These are phyloP conservation scores for Thamnidium elegans DNA, from an alignment of 192 early-diverging fungal genomes.

Conservation along the genomic window DNA sequence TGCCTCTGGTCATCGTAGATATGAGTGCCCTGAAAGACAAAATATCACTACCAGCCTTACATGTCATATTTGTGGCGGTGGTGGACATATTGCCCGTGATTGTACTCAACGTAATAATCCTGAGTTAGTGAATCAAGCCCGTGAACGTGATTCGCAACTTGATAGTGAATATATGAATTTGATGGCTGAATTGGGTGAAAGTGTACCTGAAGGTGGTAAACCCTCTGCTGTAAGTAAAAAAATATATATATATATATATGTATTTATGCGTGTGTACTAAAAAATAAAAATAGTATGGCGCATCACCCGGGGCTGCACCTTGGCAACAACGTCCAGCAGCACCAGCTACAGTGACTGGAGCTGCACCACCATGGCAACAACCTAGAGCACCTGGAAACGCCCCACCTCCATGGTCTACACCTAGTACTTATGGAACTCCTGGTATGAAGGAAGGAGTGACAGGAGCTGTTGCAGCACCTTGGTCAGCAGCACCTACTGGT, in stretches of 20 bases:
- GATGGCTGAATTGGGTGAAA: slow-evolving; percentile 92
- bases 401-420: slow-evolving; percentile 18
- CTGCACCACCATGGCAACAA: slow-evolving; percentile 41
- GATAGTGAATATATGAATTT: slow-evolving; percentile 88
- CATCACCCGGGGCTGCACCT: slow-evolving; percentile 24
- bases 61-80: slow-evolving; percentile 86
- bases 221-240: not conserved
- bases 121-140: slow-evolving; percentile 62
- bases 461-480: slow-evolving; percentile 27
- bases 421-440: slow-evolving; percentile 12
- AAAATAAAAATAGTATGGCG: slow-evolving; percentile 9
- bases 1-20: slow-evolving; percentile 81
- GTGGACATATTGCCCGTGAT: slow-evolving; percentile 92
- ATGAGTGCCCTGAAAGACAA: slow-evolving; percentile 84
- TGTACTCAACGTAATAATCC: slow-evolving; percentile 88
- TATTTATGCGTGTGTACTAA: not conserved
- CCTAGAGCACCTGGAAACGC: slow-evolving; percentile 26
- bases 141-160: slow-evolving; percentile 79
- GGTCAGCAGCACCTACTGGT: slow-evolving; percentile 1
- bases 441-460: not conserved
- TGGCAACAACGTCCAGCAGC: slow-evolving; percentile 33
- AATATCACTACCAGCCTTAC: slow-evolving; percentile 85
- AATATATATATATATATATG: not conserved
- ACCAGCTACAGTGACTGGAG: slow-evolving; percentile 9
- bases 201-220: slow-evolving; percentile 36